These are phyloP conservation scores for Nigrograna mackinnonii DNA, from an alignment of 2,329 filamentous ascomycete genomes.

Conservation along the genomic window DNA sequence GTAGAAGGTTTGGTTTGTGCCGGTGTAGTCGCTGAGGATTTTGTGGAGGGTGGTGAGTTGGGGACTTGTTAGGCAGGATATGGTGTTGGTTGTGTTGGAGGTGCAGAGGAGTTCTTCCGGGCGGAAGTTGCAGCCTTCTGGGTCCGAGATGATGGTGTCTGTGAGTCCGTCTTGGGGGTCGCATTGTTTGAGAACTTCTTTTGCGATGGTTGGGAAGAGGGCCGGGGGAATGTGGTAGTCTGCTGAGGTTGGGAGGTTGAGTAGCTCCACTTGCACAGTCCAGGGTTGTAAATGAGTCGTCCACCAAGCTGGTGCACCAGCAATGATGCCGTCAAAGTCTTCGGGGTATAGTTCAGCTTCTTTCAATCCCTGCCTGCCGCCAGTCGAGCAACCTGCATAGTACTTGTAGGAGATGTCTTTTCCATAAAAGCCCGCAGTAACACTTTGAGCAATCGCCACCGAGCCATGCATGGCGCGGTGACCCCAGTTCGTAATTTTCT, in stretches of 20 bases:
- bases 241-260: conserved; percentile 52
- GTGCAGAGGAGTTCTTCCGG: conserved; percentile 44
- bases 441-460: conserved; percentile 51
- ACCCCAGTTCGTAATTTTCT: conserved; percentile 44
- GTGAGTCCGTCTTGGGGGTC: conserved; percentile 53
- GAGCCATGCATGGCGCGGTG: conserved; percentile 50
- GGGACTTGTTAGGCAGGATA: conserved; percentile 47
- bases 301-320: conserved; percentile 58
- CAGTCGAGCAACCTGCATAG: conserved; percentile 62
- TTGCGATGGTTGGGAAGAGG: conserved; percentile 50
- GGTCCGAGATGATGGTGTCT: conserved; percentile 53
- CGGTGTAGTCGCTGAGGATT: conserved; percentile 47
- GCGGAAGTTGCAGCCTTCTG: conserved; percentile 47
- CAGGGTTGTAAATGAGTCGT: conserved; percentile 50
- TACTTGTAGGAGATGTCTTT: conserved; percentile 52
- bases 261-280: conserved; percentile 49
- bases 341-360: conserved; percentile 57
- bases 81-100: conserved; percentile 28
- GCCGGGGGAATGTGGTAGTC: conserved; percentile 48
- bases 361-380: conserved; percentile 62
- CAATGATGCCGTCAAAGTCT: conserved; percentile 63
- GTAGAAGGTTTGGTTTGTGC: conserved; percentile 45
- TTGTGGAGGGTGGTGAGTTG: conserved; percentile 48
- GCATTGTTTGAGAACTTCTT: conserved; percentile 53
- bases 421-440: conserved; percentile 55